phyloP scores from a whole-genome alignment of 176 grass and related monocot species.

The Zea luxurians region DNA sequence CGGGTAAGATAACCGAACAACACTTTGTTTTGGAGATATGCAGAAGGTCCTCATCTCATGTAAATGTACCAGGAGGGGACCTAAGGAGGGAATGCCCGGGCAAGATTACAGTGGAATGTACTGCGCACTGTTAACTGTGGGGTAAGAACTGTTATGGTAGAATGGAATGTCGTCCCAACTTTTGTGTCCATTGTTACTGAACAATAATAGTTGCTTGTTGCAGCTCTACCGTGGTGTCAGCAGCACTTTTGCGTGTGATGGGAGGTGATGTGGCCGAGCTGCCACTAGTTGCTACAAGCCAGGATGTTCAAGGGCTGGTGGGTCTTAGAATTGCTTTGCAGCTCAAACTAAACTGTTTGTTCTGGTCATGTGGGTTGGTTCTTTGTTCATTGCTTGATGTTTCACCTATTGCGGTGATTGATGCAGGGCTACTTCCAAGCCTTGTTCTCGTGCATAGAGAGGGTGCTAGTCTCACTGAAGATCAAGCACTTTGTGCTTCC shows the following conservation, averaged over 20 bases:
- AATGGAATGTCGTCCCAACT: conserved; percentile 12
- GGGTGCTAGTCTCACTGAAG: conserved; percentile 60
- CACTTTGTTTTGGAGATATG: not conserved
- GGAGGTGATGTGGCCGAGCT: conserved; percentile 82
- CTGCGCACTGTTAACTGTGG: conserved; percentile 72
- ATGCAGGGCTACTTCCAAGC: conserved; percentile 91
- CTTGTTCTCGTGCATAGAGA: conserved; percentile 75
- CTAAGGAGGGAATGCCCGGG: conserved; percentile 58
- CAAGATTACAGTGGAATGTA: conserved; percentile 98
- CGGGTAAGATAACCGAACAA: conserved; percentile 53
- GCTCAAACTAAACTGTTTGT: conserved; percentile 1
- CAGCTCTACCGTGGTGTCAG: conserved; percentile 81
- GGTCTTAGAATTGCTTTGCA: conserved; percentile 10
- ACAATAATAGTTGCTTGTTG: conserved; percentile 5
- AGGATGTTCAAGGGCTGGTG: conserved; percentile 80
- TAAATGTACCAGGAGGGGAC: conserved; percentile 48
- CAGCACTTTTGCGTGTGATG: conserved; percentile 83
- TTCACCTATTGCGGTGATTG: conserved; percentile 14
- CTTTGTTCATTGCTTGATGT: not conserved
- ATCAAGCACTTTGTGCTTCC: conserved; percentile 87
- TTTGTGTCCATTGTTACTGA: conserved; percentile 7
- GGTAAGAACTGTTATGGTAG: conserved; percentile 51
- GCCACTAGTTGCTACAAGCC: conserved; percentile 89
- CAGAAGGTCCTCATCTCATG: conserved; percentile 26
- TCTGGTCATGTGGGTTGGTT: not conserved